Conservation (phyloP, 2,329 filamentous ascomycete species). For the Fusarium tanahbumbuense region DNA sequence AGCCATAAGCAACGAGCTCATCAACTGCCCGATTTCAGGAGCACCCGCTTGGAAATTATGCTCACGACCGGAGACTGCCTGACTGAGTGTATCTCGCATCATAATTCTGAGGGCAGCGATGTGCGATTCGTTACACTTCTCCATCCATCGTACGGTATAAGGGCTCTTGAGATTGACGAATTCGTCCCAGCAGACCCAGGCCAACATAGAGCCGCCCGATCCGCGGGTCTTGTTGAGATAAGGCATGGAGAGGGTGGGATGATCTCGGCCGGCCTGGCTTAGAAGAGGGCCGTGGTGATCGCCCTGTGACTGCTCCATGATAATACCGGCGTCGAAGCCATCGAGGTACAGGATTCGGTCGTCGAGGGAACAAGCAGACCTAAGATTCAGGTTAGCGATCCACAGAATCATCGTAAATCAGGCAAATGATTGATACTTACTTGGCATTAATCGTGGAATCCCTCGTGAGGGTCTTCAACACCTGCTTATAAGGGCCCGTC, state of each 20-base stretch:
- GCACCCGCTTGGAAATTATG: background rate
- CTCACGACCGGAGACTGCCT: background rate
- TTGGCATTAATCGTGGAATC: background rate
- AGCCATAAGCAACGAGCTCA: conserved; percentile 24
- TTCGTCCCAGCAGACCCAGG: conserved; percentile 25
- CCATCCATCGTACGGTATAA: conserved; percentile 20
- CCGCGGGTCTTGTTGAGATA: conserved; percentile 18
- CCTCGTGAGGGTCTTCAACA: background rate
- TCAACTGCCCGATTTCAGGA: conserved; percentile 13
- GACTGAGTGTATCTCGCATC: conserved; percentile 18
- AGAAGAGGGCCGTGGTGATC: conserved; percentile 3
- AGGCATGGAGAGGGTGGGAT: conserved; percentile 11
- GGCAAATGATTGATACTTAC: background rate
- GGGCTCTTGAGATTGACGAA: conserved; percentile 24
- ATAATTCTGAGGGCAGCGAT: conserved; percentile 12
- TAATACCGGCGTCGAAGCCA: conserved; percentile 20
- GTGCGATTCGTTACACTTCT: conserved; percentile 24
- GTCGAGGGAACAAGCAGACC: conserved; percentile 1
- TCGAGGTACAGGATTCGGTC: conserved; percentile 12
- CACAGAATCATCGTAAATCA: too few species aligned
- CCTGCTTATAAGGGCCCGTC: conserved; percentile 6
- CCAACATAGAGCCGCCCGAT: conserved; percentile 12
- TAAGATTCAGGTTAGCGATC: background rate
- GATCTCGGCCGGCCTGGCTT: conserved; percentile 1
- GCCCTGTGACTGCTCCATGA: conserved; percentile 22